Evolutionary conservation across 106 monocot genomes (phyloP).

Genomic region (Acorus calamus): DNA sequence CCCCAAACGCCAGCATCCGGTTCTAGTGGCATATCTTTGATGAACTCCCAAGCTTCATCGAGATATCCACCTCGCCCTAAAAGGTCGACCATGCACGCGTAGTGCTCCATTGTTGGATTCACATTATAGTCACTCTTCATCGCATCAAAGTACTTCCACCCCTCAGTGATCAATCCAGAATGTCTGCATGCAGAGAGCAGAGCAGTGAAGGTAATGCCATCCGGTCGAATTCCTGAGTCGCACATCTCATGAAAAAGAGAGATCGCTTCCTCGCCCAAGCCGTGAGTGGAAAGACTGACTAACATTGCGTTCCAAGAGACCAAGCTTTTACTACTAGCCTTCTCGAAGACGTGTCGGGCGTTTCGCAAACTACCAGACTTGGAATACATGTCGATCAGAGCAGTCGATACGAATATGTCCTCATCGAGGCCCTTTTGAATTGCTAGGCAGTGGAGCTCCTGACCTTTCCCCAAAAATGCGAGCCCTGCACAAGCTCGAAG

Average conservation of each 20-base stretch:
- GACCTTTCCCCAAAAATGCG: conserved; percentile 31
- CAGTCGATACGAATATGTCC: conserved; percentile 36
- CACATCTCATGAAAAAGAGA: conserved; percentile 51
- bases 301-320: conserved; percentile 42
- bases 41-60: conserved; percentile 52
- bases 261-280: conserved; percentile 19
- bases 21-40: conserved; percentile 36
- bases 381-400: conserved; percentile 51
- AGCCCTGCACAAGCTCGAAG: conserved; percentile 44
- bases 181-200: conserved; percentile 50
- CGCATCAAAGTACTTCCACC: conserved; percentile 39
- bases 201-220: conserved; percentile 55
- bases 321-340: conserved; percentile 20
- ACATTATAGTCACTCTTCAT: conserved; percentile 29
- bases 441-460: conserved; percentile 41
- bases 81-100: conserved; percentile 58
- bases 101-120: conserved; percentile 43
- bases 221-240: conserved; percentile 23
- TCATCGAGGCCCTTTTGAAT: conserved; percentile 21
- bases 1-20: conserved; percentile 46
- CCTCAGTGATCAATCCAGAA: conserved; percentile 34
- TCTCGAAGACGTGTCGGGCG: conserved; percentile 17
- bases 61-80: conserved; percentile 45
- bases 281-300: conserved; percentile 33
- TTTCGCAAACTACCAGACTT: conserved; percentile 34